Conservation (phyloP, 352 stramenopile species). For the Phytophthora aleatoria region DNA sequence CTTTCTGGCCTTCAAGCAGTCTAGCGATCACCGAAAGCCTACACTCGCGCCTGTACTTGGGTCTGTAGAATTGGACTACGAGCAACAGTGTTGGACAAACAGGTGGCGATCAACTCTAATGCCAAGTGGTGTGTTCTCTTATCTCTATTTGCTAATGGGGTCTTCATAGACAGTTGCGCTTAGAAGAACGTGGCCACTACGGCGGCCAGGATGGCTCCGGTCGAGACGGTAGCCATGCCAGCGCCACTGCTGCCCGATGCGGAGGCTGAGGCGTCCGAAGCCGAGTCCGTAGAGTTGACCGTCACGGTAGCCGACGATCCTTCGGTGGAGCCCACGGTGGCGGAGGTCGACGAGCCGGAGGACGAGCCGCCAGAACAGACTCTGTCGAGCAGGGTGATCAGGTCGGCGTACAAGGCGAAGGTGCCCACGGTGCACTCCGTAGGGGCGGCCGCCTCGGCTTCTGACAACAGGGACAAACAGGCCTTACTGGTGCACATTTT, state of each 20-base stretch:
- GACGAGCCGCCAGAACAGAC: constrained; percentile 22
- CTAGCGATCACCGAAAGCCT: neutral
- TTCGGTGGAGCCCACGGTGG: constrained; percentile 8
- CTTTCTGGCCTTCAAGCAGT: no score
- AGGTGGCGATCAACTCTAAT: neutral
- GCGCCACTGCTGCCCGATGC: constrained; percentile 24
- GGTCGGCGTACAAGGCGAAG: constrained; percentile 36
- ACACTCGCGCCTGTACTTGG: no score
- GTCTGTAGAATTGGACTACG: no score
- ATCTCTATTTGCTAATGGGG: neutral
- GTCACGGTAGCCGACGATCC: constrained; percentile 5
- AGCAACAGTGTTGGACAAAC: neutral
- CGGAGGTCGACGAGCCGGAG: constrained; percentile 12
- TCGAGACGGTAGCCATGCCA: constrained; percentile 25
- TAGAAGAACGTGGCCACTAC: constrained; percentile 38
- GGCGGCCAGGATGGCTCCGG: constrained; percentile 25
- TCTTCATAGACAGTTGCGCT: constrained; percentile 9
- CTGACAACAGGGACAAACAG: constrained; percentile 27
- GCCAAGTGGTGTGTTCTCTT: neutral
- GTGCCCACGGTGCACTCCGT: constrained; percentile 40
- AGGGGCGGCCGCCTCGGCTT: constrained; percentile 21
- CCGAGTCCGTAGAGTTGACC: constrained; percentile 15
- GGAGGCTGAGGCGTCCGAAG: constrained; percentile 11
- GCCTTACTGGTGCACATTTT: constrained; percentile 36
- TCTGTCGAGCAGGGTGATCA: constrained; percentile 27